Evolutionary conservation across 805 yeast species (phyloP).

Genomic region (Huiozyma naganishii): DNA sequence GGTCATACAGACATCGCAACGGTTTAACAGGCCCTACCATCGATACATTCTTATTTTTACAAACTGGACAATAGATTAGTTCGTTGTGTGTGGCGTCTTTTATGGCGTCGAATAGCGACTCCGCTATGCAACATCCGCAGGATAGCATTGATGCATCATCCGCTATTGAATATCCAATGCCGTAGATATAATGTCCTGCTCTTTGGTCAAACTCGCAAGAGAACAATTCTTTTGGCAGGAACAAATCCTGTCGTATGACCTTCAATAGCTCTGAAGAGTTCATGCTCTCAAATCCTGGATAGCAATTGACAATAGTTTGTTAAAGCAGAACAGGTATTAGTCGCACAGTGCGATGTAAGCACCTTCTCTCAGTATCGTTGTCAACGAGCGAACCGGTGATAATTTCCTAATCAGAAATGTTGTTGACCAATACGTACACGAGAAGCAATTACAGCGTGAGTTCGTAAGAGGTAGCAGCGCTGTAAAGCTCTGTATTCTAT

Average conservation of each 20-base stretch:
- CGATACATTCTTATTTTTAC: conserved; percentile 16
- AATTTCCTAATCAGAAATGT: no score
- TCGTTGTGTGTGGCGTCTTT: conserved; percentile 2
- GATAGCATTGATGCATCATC: conserved; percentile 19
- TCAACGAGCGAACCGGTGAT: no score
- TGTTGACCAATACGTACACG: no score
- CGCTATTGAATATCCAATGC: conserved; percentile 16
- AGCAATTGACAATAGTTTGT: no score
- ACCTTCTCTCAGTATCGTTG: no score
- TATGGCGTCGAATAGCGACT: conserved; percentile 11
- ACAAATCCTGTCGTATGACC: conserved; percentile 18
- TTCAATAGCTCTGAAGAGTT: conserved; percentile 8
- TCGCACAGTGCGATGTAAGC: no score
- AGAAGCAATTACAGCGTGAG: no score
- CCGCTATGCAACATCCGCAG: conserved; percentile 23
- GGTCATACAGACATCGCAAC: conserved; percentile 22
- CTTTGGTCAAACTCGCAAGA: conserved; percentile 9
- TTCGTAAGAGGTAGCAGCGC: no score
- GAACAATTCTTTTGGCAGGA: conserved; percentile 16
- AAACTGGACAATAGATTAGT: conserved; percentile 29
- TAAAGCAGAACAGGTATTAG: no score
- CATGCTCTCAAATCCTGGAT: conserved; percentile 1
- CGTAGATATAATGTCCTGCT: conserved; percentile 9
- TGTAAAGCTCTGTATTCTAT: no score
- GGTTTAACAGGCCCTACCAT: conserved; percentile 28